These are phyloP conservation scores for Rhizodiscina lignyota DNA, from an alignment of 495 filamentous ascomycete genomes.

Conservation along the genomic window DNA sequence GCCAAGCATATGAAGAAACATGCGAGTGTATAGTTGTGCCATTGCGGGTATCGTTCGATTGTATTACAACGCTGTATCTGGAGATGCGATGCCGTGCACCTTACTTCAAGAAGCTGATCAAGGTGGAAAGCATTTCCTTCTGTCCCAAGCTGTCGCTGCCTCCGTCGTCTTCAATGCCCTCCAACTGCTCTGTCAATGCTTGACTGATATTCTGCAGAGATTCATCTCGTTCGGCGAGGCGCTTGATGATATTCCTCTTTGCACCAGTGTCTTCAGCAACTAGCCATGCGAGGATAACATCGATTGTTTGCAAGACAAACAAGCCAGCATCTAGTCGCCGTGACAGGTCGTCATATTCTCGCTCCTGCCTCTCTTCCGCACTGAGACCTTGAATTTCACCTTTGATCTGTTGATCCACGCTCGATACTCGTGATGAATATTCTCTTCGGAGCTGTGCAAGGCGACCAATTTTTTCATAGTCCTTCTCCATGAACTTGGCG, in stretches of 20 bases:
- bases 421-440: conserved; percentile 45
- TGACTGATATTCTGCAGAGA: conserved; percentile 37
- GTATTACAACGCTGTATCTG: no score
- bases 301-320: conserved; percentile 72
- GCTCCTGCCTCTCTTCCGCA: conserved; percentile 41
- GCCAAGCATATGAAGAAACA: no score
- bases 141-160: conserved; percentile 35
- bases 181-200: conserved; percentile 58
- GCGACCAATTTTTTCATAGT: conserved; percentile 68
- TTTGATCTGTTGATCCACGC: conserved; percentile 51
- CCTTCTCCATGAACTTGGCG: conserved; percentile 90
- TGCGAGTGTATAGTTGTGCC: no score
- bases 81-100: no score
- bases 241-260: conserved; percentile 40
- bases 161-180: conserved; percentile 39
- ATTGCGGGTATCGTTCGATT: no score
- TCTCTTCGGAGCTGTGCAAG: conserved; percentile 55
- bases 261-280: conserved; percentile 80
- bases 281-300: conserved; percentile 83
- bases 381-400: conserved; percentile 29
- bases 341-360: conserved; percentile 68
- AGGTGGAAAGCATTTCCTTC: conserved; percentile 52
- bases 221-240: conserved; percentile 55
- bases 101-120: conserved; percentile 25
- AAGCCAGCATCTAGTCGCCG: conserved; percentile 73